Base-by-base conservation (phyloP, 257 asterid species). In the Solanum corneliomulleri region DNA sequence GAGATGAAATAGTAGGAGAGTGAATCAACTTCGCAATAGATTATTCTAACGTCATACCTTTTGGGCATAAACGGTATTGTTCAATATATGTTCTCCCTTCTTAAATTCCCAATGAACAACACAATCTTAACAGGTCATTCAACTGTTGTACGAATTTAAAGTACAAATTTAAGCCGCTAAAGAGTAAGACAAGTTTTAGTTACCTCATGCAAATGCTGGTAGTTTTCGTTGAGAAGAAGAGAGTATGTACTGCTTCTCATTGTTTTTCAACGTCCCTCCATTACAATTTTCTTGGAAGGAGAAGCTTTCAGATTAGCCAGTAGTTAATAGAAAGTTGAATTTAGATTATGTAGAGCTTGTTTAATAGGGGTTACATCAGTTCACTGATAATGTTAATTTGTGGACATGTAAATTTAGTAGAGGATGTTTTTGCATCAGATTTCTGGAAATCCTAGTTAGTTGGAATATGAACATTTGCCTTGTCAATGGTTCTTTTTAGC, bases 351-450 rank as follows among this genome's bases (percentile, higher is more conserved):
- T 87, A 84, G 92, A 83, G 89, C 76, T 88, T 81, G 89, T 82
- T 52, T 86, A 74, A 87, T 45, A 75, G 52, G 15, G 60, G 85
- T 87, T 83, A 78, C 60, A 49, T 29, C 69, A 81, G 69, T 81
- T 49, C 69, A 31, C 45, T 16, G 69, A 29, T 81, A 20, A 49
- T 49, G 69, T n/a, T 64, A 62, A 64, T 49, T 29, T 31, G 3
- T 81, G 69, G 85, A 81, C 41, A 56, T 90, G 94, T 89, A 92
- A 88, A 88, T 87, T 85, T 82, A 58, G 85, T 45, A 74, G 69
- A 84, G 68, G 84, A 70, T 13, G 64, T 27, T 87, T 82, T 23
- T 18, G 14, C 52, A 66, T 87, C 83, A 27, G 86, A 52, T 39
- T 62, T 83, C 76, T 41, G 85, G 86, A 86, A 74, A 87, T 87